Conservation (phyloP, 768 basidiomycete species). For the Termitomyces heimii region DNA sequence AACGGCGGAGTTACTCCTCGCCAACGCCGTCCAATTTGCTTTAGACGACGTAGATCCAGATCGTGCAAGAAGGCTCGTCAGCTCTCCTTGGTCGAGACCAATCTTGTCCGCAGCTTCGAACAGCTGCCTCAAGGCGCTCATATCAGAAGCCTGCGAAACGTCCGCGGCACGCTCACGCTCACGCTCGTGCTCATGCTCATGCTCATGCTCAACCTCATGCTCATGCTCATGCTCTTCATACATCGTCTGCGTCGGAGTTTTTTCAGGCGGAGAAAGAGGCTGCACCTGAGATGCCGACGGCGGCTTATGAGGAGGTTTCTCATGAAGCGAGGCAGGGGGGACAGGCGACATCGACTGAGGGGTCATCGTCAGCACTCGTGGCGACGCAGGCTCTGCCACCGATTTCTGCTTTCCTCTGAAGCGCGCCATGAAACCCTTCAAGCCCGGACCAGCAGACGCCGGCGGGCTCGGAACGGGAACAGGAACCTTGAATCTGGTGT, state of each 20-base stretch:
- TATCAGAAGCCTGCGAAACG: slow-evolving; percentile 23
- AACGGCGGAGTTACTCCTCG: slow-evolving; percentile 36
- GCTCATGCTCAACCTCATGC: not conserved
- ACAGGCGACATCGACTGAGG: slow-evolving; percentile 25
- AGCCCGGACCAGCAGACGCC: slow-evolving; percentile 64
- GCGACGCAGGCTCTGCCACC: slow-evolving; percentile 24
- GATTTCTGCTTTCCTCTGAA: slow-evolving; percentile 52
- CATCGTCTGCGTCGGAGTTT: slow-evolving; percentile 8
- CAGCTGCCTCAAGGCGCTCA: slow-evolving; percentile 50
- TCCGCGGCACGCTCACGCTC: slow-evolving; percentile 10
- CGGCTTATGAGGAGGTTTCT: slow-evolving; percentile 23
- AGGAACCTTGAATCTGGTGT: slow-evolving; percentile 49
- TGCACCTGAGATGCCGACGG: slow-evolving; percentile 1
- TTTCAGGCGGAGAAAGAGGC: not conserved
- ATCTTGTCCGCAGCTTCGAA: slow-evolving; percentile 73
- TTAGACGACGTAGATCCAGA: slow-evolving; percentile 63
- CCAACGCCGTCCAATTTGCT: slow-evolving; percentile 37
- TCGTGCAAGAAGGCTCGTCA: slow-evolving; percentile 67
- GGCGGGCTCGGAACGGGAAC: slow-evolving; percentile 55
- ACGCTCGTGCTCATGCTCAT: no score
- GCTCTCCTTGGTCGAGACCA: slow-evolving; percentile 65
- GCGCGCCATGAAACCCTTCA: slow-evolving; percentile 79
- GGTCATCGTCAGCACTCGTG: slow-evolving; percentile 20
- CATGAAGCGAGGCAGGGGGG: slow-evolving; percentile 24
- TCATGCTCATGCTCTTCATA: not conserved